Base-by-base conservation (phyloP, 2,329 filamentous ascomycete genomes). In the Aspergillus pseudoviridinutans region DNA sequence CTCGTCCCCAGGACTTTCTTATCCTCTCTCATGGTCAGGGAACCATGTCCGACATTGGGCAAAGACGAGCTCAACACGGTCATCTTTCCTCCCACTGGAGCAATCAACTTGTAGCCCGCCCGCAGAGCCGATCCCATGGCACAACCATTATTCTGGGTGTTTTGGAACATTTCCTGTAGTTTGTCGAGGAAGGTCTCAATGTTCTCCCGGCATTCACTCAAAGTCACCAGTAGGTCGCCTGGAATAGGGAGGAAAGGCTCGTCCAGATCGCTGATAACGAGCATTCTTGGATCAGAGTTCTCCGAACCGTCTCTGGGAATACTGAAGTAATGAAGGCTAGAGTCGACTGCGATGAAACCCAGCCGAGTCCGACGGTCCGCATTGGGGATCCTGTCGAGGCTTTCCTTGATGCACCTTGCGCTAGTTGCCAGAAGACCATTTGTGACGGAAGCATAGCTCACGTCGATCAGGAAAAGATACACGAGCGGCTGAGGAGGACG, bases 231-330 rank as follows among this genome's bases (percentile, higher is more conserved):
- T 38, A 99, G 84, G 70, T 97, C 93, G 58, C 90, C 88, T 6
- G 94, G 94, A 60, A 96, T 93, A 2, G 94, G 94, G 58, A 99
- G 80, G 80, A 97, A 99, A 5, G 94, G 94, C 78, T 99, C 93
- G 54, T 97, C 93, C 38, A 97, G 80, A 72, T 97, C 93, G 72
- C 91, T 96, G 50, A 97, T 88, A 53, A 97, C 93, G 46, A 97
- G 81, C 91, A 97, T 96, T 67, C 83, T 90, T 1, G 92, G 89
- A 66, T 97, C 92, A 47, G 85, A 87, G 66, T 85, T 89, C 72
- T 95, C 92, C 50, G 92, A 90, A 12, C 85, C 86, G 70, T 97
- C 93, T 64, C 92, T 89, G 46, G 92, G 92, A 60, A 99, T 90
- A 9, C 91, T 90, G 76, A 99, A 99, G 79, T 97, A 99, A 76